Percentiles rank a stretch among this genome's conserved stretches.
Evolutionary conservation across 805 yeast genomes (phyloP).

Genomic region (Candida sanyiensis): DNA sequence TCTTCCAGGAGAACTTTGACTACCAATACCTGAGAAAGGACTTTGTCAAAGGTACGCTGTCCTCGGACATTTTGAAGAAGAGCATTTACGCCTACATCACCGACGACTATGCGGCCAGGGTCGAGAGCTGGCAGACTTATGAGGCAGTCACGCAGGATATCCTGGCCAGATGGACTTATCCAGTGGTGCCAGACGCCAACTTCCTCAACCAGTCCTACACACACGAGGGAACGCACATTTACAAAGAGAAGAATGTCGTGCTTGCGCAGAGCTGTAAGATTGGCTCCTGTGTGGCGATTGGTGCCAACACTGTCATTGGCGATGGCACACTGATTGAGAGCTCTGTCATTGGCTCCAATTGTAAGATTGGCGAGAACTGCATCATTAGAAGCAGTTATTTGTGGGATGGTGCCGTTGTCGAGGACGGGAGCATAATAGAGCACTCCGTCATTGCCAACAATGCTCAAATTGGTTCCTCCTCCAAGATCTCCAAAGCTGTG

Average conservation of each 20-base stretch:
- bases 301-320: conserved; percentile 70
- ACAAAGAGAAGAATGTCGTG: conserved; percentile 83
- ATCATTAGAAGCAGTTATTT: conserved; percentile 68
- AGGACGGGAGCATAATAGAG: conserved; percentile 52
- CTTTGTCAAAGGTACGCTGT: conserved; percentile 84
- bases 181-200: conserved; percentile 84
- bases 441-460: conserved; percentile 68
- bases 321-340: conserved; percentile 60
- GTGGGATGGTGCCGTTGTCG: conserved; percentile 79
- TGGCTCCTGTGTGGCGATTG: conserved; percentile 76
- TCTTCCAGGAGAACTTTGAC: conserved; percentile 94
- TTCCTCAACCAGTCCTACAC: conserved; percentile 66
- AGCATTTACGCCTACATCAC: conserved; percentile 85
- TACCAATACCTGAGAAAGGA: conserved; percentile 82
- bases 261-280: conserved; percentile 90
- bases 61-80: conserved; percentile 85
- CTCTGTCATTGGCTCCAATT: conserved; percentile 80
- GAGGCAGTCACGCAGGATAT: conserved; percentile 88
- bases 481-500: conserved; percentile 60
- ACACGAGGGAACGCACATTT: conserved; percentile 79
- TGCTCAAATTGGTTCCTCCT: conserved; percentile 49
- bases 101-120: conserved; percentile 81
- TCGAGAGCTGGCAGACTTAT: conserved; percentile 91
- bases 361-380: conserved; percentile 78
- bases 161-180: conserved; percentile 88